Evolutionary conservation across 179 eudicot species (phyloP).

Genomic region (Silene noctiflora): DNA sequence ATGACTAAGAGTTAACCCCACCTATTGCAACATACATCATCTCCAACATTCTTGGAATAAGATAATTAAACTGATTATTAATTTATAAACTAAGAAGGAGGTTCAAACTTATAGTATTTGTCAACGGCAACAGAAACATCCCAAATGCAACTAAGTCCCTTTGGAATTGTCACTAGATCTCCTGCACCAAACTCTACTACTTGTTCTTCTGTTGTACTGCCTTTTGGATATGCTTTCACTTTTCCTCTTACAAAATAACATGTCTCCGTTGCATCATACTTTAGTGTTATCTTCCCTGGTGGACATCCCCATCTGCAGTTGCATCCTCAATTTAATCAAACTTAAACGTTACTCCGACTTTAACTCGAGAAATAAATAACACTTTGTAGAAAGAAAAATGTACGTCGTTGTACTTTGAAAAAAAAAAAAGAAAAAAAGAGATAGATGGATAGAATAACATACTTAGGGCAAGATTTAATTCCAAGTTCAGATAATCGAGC

Average conservation of each 20-base stretch:
- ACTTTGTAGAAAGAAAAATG: too few relatives aligned
- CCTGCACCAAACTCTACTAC: slow-evolving; percentile 69
- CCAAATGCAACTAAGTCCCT: slow-evolving; percentile 89
- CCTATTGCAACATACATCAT: not conserved
- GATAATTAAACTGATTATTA: not conserved
- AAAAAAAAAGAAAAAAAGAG: too few relatives aligned
- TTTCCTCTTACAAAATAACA: slow-evolving; percentile 84
- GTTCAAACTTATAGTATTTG: slow-evolving; percentile 85
- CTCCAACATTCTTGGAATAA: not conserved
- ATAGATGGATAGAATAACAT: slow-evolving; percentile 19
- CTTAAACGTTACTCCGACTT: too few relatives aligned
- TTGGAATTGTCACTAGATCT: slow-evolving; percentile 74
- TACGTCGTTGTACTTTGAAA: too few relatives aligned
- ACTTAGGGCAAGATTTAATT: slow-evolving; percentile 95
- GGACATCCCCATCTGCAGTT: slow-evolving; percentile 84
- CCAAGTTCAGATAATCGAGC: slow-evolving; percentile 75
- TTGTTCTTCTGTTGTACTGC: slow-evolving; percentile 30
- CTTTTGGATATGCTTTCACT: slow-evolving; percentile 70
- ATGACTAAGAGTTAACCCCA: too few relatives aligned
- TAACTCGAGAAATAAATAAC: too few relatives aligned
- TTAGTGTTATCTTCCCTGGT: slow-evolving; percentile 83
- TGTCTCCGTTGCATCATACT: slow-evolving; percentile 82
- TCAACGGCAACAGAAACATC: slow-evolving; percentile 87
- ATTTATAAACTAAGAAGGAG: slow-evolving; percentile 20
- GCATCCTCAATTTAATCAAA: not conserved